These are phyloP conservation scores for Salix dunnii DNA, from an alignment of 345 rosid genomes.

Conservation along the genomic window DNA sequence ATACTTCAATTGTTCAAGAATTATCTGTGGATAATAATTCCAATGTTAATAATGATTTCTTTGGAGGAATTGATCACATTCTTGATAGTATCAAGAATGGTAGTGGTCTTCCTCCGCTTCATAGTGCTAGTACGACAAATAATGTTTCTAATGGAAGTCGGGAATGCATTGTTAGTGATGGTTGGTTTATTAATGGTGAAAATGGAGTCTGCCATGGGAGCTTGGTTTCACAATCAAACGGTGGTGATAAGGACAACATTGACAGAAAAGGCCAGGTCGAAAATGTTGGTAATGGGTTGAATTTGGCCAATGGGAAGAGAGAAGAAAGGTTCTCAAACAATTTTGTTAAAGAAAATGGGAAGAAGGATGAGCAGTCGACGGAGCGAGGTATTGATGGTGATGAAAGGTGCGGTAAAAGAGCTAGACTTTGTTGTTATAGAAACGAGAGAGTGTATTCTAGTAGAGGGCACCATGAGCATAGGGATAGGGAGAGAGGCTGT, in stretches of 20 bases:
- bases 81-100: conserved; percentile 82
- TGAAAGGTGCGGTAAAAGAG: conserved; percentile 50
- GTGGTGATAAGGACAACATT: conserved; percentile 10
- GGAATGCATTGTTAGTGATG: conserved; percentile 22
- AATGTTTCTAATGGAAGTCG: conserved; percentile 20
- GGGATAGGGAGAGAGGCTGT: conserved; percentile 52
- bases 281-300: conserved; percentile 17
- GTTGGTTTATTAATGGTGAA: conserved; percentile 15
- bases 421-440: conserved; percentile 33
- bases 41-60: conserved; percentile 53
- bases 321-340: conserved; percentile 5
- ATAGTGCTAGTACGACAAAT: not conserved
- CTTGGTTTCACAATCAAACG: conserved; percentile 21
- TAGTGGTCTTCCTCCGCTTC: conserved; percentile 42
- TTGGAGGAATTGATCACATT: conserved; percentile 92
- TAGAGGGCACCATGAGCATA: conserved; percentile 40
- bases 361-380: conserved; percentile 21
- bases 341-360: conserved; percentile 32
- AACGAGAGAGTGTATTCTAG: conserved; percentile 32
- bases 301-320: conserved; percentile 9
- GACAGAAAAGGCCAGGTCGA: conserved; percentile 18
- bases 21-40: conserved; percentile 34
- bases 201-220: conserved; percentile 18
- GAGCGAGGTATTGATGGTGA: conserved; percentile 36
- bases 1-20: conserved; percentile 47